Evolutionary conservation across 768 basidiomycete species (phyloP).

Genomic region (Amanita thiersii): DNA sequence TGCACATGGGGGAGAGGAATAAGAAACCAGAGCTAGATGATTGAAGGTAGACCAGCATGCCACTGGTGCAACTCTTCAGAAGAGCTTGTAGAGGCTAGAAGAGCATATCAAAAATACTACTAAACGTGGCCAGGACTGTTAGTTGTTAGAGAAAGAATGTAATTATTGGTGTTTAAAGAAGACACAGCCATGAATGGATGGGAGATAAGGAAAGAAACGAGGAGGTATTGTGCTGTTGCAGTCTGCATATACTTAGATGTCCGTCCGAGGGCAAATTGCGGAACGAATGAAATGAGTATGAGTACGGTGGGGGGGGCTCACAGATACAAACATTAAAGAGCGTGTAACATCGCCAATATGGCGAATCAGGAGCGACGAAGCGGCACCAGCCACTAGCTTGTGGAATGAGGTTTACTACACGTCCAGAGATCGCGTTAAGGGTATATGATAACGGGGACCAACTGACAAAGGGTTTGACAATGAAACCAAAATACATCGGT

Average conservation of each 20-base stretch:
- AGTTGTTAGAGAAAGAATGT: slow-evolving; percentile 1
- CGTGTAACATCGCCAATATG: slow-evolving; percentile 4
- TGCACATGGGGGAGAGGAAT: slow-evolving; percentile 1
- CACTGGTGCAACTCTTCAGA: neutral
- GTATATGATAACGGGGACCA: slow-evolving; percentile 16
- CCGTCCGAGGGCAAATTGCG: slow-evolving; percentile 22
- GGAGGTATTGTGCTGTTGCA: slow-evolving; percentile 8
- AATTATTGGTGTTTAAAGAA: slow-evolving; percentile 7
- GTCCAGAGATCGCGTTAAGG: slow-evolving; percentile 5
- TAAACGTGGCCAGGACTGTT: slow-evolving; percentile 2
- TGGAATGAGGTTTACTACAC: slow-evolving; percentile 5
- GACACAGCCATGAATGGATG: neutral
- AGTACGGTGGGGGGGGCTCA: neutral
- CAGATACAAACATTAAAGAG: slow-evolving; percentile 7
- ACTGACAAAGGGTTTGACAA: slow-evolving; percentile 21
- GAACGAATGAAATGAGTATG: slow-evolving; percentile 16
- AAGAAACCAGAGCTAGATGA: too few species aligned
- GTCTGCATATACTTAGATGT: slow-evolving; percentile 20
- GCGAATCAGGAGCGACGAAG: slow-evolving; percentile 3
- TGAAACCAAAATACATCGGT: slow-evolving; percentile 11
- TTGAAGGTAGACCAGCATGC: too few species aligned
- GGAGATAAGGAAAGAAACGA: slow-evolving; percentile 1
- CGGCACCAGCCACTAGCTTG: slow-evolving; percentile 9
- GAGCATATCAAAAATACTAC: slow-evolving; percentile 6
- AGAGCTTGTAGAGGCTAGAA: slow-evolving; percentile 2